Evolutionary conservation across 306 rosid genomes (phyloP).

Genomic region (Pyrus communis): DNA sequence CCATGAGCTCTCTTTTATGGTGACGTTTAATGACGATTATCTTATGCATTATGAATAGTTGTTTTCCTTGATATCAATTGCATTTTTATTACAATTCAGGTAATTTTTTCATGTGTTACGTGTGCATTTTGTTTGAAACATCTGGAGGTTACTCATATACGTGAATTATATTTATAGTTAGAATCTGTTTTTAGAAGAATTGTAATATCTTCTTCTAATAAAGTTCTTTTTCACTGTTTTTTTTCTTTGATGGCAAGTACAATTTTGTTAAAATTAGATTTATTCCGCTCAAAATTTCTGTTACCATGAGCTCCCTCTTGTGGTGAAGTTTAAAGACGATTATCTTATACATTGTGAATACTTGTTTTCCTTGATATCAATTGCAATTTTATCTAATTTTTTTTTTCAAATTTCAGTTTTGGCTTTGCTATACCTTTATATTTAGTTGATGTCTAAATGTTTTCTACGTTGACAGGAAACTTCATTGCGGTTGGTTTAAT

Average conservation of each 20-base stretch:
- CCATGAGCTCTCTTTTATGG: not conserved
- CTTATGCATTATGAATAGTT: not conserved
- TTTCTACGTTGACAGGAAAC: conserved; percentile 49
- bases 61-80: not conserved
- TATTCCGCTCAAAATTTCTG: not conserved
- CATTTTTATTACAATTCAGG: not conserved
- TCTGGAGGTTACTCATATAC: not conserved
- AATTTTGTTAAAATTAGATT: not conserved
- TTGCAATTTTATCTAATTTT: not conserved
- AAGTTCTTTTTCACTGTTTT: not conserved
- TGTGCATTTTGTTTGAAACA: conserved; percentile 2
- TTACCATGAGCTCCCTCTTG: not conserved
- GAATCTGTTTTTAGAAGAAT: not conserved
- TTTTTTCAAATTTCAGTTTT: not conserved
- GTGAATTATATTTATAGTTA: not conserved
- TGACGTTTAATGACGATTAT: not conserved
- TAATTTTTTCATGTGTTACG: not conserved
- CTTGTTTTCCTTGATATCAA: not conserved
- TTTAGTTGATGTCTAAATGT: not conserved
- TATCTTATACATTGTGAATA: not conserved
- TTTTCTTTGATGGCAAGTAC: not conserved
- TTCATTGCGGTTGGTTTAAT: conserved; percentile 82
- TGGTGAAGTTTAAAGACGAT: not conserved
- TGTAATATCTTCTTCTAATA: not conserved
- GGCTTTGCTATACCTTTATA: conserved; percentile 9